Evolutionary conservation across 2,329 filamentous ascomycete genomes (phyloP).

Genomic region (Keithomyces neogunnii): DNA sequence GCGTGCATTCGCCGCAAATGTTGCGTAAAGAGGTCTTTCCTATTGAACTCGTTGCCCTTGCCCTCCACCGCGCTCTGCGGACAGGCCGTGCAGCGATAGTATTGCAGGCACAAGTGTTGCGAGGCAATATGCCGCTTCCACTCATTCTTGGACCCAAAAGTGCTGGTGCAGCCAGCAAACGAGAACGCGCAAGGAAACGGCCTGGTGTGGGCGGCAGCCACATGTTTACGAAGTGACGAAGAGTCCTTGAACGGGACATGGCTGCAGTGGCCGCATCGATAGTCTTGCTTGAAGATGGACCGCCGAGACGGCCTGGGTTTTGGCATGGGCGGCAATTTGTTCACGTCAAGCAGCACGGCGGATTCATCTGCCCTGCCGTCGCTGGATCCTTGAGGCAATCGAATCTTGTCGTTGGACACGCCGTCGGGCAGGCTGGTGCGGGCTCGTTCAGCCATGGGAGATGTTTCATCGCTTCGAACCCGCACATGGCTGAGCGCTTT

Average conservation of each 20-base stretch:
- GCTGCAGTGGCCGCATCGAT: conserved; percentile 51
- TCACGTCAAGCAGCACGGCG: conserved; percentile 13
- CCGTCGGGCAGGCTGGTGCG: conserved; percentile 32
- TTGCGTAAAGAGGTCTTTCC: conserved; percentile 92
- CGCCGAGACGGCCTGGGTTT: conserved; percentile 35
- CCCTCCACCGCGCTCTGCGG: conserved; percentile 44
- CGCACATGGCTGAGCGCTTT: conserved; percentile 58
- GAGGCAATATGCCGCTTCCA: conserved; percentile 94
- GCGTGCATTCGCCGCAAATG: conserved; percentile 92
- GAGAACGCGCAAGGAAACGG: conserved; percentile 82
- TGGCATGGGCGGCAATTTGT: conserved; percentile 16
- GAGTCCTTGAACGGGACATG: conserved; percentile 60
- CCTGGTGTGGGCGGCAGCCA: conserved; percentile 59
- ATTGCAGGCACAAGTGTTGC: conserved; percentile 69
- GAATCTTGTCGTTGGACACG: conserved; percentile 20
- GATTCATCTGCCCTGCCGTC: conserved; percentile 20
- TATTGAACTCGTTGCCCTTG: conserved; percentile 70
- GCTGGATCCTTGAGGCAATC: conserved; percentile 25
- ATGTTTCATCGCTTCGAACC: conserved; percentile 40
- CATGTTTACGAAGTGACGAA: conserved; percentile 57
- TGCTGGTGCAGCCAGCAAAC: conserved; percentile 73
- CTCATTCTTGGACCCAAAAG: conserved; percentile 89
- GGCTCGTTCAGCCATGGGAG: conserved; percentile 17
- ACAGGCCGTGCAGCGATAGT: conserved; percentile 56
- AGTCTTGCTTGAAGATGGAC: conserved; percentile 50